Conservation (phyloP, 164 flowering plant genomes). For the Chimonanthus salicifolius region DNA sequence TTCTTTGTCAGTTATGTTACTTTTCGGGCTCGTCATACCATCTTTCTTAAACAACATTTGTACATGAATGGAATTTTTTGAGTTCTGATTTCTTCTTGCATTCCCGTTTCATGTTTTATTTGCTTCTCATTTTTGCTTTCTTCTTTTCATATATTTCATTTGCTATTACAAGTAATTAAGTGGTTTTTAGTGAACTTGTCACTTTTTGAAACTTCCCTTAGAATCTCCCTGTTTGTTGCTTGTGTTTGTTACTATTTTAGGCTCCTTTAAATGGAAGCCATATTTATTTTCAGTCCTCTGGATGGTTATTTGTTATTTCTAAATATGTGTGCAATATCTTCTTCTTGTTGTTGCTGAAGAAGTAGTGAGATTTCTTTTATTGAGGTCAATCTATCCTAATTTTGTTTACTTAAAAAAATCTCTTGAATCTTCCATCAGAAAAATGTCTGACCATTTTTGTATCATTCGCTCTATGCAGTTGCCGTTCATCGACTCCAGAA, state of each 20-base stretch:
- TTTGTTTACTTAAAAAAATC: neutral
- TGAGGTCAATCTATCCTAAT: neutral
- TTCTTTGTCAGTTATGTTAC: neutral
- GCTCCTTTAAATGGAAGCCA: neutral
- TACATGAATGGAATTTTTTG: neutral
- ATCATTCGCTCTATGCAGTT: neutral
- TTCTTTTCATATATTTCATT: neutral
- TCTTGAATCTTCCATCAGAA: neutral
- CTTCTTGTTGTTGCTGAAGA: neutral
- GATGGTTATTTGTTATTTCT: neutral
- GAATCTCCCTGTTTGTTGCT: neutral
- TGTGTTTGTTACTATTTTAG: neutral
- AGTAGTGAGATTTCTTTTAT: neutral
- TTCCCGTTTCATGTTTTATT: neutral
- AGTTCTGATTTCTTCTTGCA: neutral
- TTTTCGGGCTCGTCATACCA: neutral
- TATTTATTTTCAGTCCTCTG: neutral
- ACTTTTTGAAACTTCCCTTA: neutral
- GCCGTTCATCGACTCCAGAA: constrained; percentile 49
- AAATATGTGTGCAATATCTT: neutral
- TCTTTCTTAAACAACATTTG: neutral
- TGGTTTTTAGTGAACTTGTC: neutral
- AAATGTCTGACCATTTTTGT: neutral
- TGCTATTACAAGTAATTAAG: too few relatives aligned
- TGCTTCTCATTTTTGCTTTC: neutral